phyloP scores from a whole-genome alignment of 2,329 filamentous ascomycete genomes.

The Colletotrichum liaoningense region DNA sequence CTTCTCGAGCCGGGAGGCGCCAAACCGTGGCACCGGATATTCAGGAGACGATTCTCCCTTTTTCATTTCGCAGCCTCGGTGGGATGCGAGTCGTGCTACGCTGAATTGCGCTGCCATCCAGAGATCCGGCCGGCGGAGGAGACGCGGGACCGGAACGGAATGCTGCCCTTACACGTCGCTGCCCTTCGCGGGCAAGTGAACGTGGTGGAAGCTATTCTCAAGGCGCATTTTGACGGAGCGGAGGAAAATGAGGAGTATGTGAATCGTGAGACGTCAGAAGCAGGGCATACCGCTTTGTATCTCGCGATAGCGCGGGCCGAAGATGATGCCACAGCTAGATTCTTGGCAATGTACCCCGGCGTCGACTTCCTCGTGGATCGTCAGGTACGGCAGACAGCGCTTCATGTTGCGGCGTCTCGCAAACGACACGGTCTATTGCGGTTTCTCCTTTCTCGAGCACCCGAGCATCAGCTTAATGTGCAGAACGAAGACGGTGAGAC shows the following conservation, averaged over 20 bases:
- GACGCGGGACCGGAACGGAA: not conserved
- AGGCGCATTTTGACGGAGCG: not conserved
- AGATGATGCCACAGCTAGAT: not conserved
- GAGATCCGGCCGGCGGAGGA: not conserved
- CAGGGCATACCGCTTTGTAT: not conserved
- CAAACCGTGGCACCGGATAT: not conserved
- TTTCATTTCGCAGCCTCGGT: not conserved
- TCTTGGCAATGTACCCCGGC: not conserved
- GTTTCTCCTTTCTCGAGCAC: not conserved
- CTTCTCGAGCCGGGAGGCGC: not conserved
- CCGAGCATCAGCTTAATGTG: not conserved
- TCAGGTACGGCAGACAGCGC: not conserved
- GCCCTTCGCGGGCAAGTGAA: not conserved
- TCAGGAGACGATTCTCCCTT: not conserved
- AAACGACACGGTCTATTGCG: not conserved
- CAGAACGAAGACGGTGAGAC: not conserved
- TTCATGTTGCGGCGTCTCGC: not conserved
- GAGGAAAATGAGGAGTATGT: not conserved
- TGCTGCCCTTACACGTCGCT: slow-evolving; percentile 1
- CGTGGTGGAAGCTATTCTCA: not conserved
- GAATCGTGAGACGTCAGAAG: not conserved
- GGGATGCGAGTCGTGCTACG: not conserved
- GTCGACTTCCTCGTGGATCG: not conserved
- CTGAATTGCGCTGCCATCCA: not conserved
- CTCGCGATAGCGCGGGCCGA: not conserved